Evolutionary conservation across 2,329 filamentous ascomycete genomes (phyloP), one percentile per base, ranked within the genome.

Genomic region (Penicillium fuscoglaucum): DNA sequence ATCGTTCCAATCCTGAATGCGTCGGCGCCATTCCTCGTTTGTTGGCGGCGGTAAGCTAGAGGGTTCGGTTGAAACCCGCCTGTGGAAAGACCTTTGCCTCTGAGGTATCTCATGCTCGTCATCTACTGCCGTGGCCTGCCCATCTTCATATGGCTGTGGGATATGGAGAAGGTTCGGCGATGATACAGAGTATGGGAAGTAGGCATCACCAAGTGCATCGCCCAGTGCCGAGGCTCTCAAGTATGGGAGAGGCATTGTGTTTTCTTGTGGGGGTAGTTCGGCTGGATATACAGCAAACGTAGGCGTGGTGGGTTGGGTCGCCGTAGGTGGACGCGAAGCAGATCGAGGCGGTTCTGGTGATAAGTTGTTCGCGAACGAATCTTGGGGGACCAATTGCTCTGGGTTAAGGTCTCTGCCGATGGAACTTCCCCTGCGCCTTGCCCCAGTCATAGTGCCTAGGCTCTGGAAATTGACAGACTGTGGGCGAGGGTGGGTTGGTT

Each of bases 1-100:
- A 58, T 74, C 68, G 48, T 74, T 76, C 74, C 75, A 76, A 53
- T 76, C 72, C 45, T 74, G 71, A 54, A 76, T 76, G 24, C 74
- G 70, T 15, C 68, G 63, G 52, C 74, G 68, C 74, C 74, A 74
- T 54, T 72, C 72, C 55, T 76, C 71, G 41, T 70, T 70, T 21
- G 63, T 62, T 4, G 70, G 67, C 17, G 69, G 67, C 21, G 64
- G 63, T 29, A 71, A 67, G 46, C 67, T 69, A 8, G 66, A 69
- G 1, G 72, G 72, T 37, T 74, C 72, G 0, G 72, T 74, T 13
- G 70, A 73, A 10, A 69, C 72, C 10, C 72, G 67, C 19, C 70
- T 68, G 24, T 66, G 66, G 44, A 67, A 67, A 21, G 62, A 64
- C 17, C 60, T 49, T 33, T 66, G 67, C 43, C 61, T 57, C 43